Base-by-base conservation (phyloP, 345 rosid genomes). In the Eucalyptus regnans region DNA sequence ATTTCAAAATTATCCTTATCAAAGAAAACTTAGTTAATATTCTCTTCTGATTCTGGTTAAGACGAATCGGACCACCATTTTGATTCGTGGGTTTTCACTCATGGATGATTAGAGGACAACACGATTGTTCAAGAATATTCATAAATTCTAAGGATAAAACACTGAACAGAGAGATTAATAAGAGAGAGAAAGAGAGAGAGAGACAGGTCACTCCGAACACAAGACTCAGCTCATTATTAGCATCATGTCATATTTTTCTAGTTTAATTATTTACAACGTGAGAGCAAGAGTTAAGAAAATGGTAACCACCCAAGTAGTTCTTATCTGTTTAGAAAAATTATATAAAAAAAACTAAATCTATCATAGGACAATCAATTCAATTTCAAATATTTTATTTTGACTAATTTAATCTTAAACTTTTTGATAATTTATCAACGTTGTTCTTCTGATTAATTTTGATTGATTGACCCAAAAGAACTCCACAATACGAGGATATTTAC, bases 401-500 rank as follows among this genome's bases (percentile, higher is more conserved):
- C 6, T 16, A 66, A 31, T 31, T 62, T 12, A 29, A 29, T 29
- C 33, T 6, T n/a, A 62, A 12, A 0, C 1, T 29, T 29, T 31
- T 31, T 8, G 22, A 66, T 16, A 31, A 66, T 31, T 31, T 16
- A 8, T 0, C 4, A 16, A 31, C 4, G 3, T 31, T 7, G 2
- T 66, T 31, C 10, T 66, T 31, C 3, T 1, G 0, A 12, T 1
- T 29, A 8, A 15, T 4, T 66, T 31, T 31, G 12, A 23, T 9
- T 3, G 1, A 23, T 20, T 18, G 0, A 20, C 25, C 4, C 5
- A 52, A 20, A 52, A 52, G 4, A 52, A 52, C 25, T 18, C 4
- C 10, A 52, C 5, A 3, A 0, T 52, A 52, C 25, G 0, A 20
- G 2, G 2, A 52, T 52, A 20, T 20, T 52, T 52, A 52, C 5